A percentile compares a stretch with the other conserved stretches of the same genome.
phyloP scores from a whole-genome alignment of 768 basidiomycete species.

The Clavulina sp. region DNA sequence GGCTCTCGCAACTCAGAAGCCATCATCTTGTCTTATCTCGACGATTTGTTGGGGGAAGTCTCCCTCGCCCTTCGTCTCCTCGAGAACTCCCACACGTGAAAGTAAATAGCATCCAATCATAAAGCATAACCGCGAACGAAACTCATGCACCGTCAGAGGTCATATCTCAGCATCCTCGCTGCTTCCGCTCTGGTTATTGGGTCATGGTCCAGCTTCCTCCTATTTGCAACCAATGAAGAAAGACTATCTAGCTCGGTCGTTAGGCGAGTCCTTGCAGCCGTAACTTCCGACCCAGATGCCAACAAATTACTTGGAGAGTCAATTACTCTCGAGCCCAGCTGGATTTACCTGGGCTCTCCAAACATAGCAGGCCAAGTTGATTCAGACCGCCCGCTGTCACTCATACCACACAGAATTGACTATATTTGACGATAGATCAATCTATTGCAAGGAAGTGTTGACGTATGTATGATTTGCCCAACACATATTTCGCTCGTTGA shows the following conservation, averaged over 20 bases:
- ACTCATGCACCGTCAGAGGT: too few species aligned
- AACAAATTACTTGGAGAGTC: slow-evolving; percentile 3
- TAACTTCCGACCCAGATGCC: slow-evolving; percentile 4
- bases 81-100: too few species aligned
- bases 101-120: too few species aligned
- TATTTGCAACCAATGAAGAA: slow-evolving; percentile 12
- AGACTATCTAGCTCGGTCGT: slow-evolving; percentile 11
- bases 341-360: slow-evolving; percentile 9
- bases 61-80: too few species aligned
- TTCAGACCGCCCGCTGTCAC: not conserved
- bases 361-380: slow-evolving; percentile 10
- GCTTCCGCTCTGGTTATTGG: slow-evolving; percentile 6
- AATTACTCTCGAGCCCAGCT: slow-evolving; percentile 9
- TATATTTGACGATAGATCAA: slow-evolving; percentile 3
- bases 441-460: slow-evolving; percentile 7
- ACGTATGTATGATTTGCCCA: not conserved
- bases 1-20: too few species aligned
- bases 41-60: too few species aligned
- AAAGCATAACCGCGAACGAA: too few species aligned
- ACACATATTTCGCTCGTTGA: slow-evolving; percentile 1
- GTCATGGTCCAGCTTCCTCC: slow-evolving; percentile 10
- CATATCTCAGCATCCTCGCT: too few species aligned
- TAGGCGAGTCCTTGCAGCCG: slow-evolving; percentile 6
- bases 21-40: too few species aligned
- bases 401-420: not conserved